Percentiles rank a stretch among this genome's conserved stretches.
These are phyloP conservation scores for Mucor ambiguus DNA, from an alignment of 371 early-diverging fungal species.

Conservation along the genomic window DNA sequence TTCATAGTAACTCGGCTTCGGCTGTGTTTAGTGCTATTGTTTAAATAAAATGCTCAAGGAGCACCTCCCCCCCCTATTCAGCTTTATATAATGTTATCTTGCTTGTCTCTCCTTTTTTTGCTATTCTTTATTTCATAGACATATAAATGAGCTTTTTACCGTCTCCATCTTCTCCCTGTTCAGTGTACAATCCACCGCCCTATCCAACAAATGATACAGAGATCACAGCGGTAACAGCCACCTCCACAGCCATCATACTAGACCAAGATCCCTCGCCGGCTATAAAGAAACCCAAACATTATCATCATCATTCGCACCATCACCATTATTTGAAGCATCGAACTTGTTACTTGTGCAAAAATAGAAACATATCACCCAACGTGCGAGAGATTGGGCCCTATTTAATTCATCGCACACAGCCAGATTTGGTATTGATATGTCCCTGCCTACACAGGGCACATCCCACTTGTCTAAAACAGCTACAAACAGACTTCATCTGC, in stretches of 20 bases:
- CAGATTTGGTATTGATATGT: constrained; percentile 16
- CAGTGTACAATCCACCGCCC: constrained; percentile 7
- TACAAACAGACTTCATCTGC: constrained; percentile 20
- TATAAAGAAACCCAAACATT: not conserved
- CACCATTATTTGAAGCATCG: not conserved
- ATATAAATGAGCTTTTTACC: not conserved
- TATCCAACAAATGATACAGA: not conserved
- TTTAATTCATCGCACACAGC: constrained; percentile 19
- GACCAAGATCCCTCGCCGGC: not conserved
- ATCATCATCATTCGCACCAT: not conserved
- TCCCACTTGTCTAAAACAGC: constrained; percentile 23
- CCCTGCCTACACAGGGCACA: constrained; percentile 31
- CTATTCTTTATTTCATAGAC: not conserved
- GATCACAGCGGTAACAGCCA: not conserved
- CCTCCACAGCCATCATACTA: not conserved
- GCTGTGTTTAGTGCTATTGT: constrained; percentile 4
- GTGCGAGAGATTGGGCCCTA: constrained; percentile 22
- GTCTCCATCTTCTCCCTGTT: not conserved
- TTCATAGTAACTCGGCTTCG: constrained; percentile 1
- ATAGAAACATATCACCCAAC: not conserved
- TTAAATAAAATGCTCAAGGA: constrained; percentile 6
- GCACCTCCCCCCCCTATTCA: constrained; percentile 4
- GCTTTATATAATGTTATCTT: not conserved
- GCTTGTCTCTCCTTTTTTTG: not conserved
- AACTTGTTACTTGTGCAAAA: constrained; percentile 9